Conservation (phyloP, 768 basidiomycete species). For the Panellus pusillus region DNA sequence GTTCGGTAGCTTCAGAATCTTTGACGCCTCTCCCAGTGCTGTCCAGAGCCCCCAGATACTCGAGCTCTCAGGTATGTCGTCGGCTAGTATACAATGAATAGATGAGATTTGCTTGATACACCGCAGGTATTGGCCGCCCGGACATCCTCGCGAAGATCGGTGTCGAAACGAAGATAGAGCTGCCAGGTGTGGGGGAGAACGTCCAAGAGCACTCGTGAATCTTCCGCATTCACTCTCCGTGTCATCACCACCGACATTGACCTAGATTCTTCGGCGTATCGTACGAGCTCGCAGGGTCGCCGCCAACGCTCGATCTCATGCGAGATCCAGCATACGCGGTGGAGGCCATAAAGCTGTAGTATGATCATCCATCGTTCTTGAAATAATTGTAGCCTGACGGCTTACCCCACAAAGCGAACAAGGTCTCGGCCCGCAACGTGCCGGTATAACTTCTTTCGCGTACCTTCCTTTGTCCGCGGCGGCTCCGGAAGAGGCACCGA, state of each 20-base stretch:
- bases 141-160: conserved; percentile 38
- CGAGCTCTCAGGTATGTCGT: conserved; percentile 53
- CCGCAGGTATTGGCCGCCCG: background rate
- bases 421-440: conserved; percentile 1
- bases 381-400: background rate
- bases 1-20: background rate
- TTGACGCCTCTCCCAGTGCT: background rate
- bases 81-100: no score
- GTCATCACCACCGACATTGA: background rate
- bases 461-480: conserved; percentile 28
- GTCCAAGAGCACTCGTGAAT: conserved; percentile 49
- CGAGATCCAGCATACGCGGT: conserved; percentile 26
- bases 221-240: background rate
- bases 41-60: conserved; percentile 32
- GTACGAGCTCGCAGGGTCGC: conserved; percentile 19
- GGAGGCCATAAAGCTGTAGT: conserved; percentile 36
- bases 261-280: conserved; percentile 6
- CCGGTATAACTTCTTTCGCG: conserved; percentile 28
- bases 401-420: background rate
- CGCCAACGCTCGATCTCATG: conserved; percentile 27
- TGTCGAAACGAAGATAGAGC: conserved; percentile 31
- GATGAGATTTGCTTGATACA: background rate
- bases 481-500: conserved; percentile 11
- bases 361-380: conserved; percentile 3
- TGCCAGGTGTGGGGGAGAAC: conserved; percentile 52